Conservation (phyloP, 345 rosid genomes). For the Linum tenue region DNA sequence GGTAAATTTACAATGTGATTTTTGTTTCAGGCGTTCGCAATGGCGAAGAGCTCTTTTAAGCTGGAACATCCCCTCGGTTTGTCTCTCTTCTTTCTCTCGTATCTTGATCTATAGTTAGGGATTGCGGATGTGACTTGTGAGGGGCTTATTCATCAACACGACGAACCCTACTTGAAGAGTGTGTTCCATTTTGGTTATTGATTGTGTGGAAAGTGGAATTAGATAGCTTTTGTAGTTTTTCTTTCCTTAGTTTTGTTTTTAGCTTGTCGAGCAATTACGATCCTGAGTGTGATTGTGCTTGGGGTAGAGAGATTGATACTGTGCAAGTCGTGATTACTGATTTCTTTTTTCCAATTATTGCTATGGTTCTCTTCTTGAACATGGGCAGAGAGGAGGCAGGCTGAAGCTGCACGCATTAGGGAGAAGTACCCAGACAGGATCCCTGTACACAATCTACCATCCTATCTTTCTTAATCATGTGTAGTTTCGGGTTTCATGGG, state of each 20-base stretch:
- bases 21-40: not conserved
- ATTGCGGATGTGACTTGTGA: not conserved
- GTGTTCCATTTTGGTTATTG: too few relatives aligned
- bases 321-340: too few relatives aligned
- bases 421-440: slow-evolving; percentile 10
- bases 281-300: too few relatives aligned
- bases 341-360: too few relatives aligned
- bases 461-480: too few relatives aligned
- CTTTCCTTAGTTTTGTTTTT: too few relatives aligned
- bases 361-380: not conserved
- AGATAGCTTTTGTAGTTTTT: too few relatives aligned
- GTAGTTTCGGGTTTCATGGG: not conserved
- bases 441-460: slow-evolving; percentile 1
- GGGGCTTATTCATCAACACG: not conserved
- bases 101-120: not conserved
- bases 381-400: slow-evolving; percentile 9
- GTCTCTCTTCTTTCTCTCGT: not conserved
- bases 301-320: too few relatives aligned
- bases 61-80: slow-evolving; percentile 9
- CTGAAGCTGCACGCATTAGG: slow-evolving; percentile 10
- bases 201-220: too few relatives aligned
- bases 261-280: too few relatives aligned
- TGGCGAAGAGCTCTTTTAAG: slow-evolving; percentile 9
- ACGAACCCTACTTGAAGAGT: not conserved
- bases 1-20: not conserved